Conservation (phyloP, 1,284 basidiomycete genomes). For the Mycena citricolor region DNA sequence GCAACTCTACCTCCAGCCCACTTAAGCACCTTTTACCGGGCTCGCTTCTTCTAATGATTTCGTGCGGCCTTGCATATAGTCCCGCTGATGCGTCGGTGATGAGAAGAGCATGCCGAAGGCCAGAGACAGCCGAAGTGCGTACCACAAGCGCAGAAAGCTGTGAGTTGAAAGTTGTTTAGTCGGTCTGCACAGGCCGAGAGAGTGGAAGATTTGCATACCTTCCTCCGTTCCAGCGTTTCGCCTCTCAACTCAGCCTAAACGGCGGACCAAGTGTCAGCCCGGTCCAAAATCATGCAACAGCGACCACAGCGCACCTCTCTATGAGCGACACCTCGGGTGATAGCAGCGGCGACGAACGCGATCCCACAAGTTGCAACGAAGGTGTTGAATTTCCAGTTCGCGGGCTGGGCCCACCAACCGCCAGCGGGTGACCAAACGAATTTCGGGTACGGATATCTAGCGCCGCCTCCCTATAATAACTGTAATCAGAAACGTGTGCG, state of each 20-base stretch:
- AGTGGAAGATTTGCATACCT: conserved; percentile 6
- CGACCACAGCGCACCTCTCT: conserved; percentile 14
- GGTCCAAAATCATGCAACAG: background rate
- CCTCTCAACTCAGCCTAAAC: conserved; percentile 20
- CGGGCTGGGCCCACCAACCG: conserved; percentile 25
- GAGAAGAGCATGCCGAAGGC: too few relatives aligned
- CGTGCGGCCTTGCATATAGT: conserved; percentile 8
- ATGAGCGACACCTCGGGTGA: conserved; percentile 16
- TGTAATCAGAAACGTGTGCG: too few relatives aligned
- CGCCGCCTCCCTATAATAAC: conserved; percentile 22
- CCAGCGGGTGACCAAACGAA: conserved; percentile 25
- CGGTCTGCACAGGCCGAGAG: background rate
- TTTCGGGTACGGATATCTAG: conserved; percentile 26
- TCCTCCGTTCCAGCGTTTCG: conserved; percentile 20
- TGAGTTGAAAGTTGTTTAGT: conserved; percentile 1
- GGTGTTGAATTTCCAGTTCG: conserved; percentile 26
- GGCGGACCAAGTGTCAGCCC: conserved; percentile 2
- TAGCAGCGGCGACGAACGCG: conserved; percentile 10
- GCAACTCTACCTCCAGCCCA: too few relatives aligned
- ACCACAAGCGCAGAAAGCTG: conserved; percentile 18
- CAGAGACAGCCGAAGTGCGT: background rate
- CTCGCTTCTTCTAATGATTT: background rate
- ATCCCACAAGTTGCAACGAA: conserved; percentile 20
- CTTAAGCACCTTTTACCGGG: too few relatives aligned
- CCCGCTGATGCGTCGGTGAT: conserved; percentile 9